Conservation (phyloP, 306 rosid genomes). For the Begonia fuchsioides region DNA sequence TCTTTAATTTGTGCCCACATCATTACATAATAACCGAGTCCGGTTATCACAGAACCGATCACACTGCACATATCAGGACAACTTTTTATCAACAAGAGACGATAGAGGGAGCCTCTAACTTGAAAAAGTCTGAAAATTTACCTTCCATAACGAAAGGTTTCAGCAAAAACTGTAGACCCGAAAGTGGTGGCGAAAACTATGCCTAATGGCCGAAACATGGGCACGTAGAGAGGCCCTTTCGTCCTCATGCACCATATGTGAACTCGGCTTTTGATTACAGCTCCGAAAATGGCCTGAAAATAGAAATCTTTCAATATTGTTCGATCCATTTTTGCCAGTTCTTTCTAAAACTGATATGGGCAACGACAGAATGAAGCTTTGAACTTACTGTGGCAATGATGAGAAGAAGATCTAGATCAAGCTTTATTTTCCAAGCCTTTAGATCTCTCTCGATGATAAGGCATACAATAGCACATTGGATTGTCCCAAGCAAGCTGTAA, state of each 20-base stretch:
- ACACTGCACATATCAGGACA: slow-evolving; percentile 25
- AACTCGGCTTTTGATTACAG: slow-evolving; percentile 19
- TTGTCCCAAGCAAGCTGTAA: slow-evolving; percentile 27
- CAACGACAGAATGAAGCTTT: too few relatives aligned
- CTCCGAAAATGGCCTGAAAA: slow-evolving; percentile 21
- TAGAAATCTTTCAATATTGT: background rate
- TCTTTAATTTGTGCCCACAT: slow-evolving; percentile 48
- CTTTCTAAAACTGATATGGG: too few relatives aligned
- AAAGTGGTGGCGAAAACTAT: slow-evolving; percentile 28
- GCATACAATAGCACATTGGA: slow-evolving; percentile 15
- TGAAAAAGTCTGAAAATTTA: background rate
- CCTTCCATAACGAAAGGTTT: slow-evolving; percentile 39
- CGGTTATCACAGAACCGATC: slow-evolving; percentile 45
- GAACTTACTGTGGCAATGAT: slow-evolving; percentile 24
- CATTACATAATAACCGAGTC: slow-evolving; percentile 45
- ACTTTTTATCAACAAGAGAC: background rate
- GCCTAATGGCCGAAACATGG: slow-evolving; percentile 31
- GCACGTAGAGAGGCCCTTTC: slow-evolving; percentile 29
- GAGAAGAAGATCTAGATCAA: slow-evolving; percentile 24
- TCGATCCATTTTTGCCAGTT: background rate
- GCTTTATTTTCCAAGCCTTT: slow-evolving; percentile 18
- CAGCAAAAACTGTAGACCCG: slow-evolving; percentile 23
- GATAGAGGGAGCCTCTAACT: background rate
- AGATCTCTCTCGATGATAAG: slow-evolving; percentile 11
- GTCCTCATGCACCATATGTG: slow-evolving; percentile 29